Base-by-base conservation (phyloP, 2,329 filamentous ascomycete species). In the Aspergillus pseudoviridinutans region DNA sequence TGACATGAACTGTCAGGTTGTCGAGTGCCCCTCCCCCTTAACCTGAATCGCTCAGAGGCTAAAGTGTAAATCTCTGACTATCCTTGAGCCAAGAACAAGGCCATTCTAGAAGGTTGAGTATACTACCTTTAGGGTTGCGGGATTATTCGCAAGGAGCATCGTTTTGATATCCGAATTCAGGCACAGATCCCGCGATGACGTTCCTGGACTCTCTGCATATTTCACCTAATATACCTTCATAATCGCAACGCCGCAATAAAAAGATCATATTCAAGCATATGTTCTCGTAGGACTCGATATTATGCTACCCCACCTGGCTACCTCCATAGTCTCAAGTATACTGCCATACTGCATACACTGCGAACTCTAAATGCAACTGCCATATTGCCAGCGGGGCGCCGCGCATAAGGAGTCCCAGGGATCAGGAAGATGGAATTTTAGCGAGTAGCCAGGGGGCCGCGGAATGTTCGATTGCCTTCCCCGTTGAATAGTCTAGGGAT, bases 401-500 rank as follows among this genome's bases (percentile, higher is more conserved):
- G 3, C 71, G 49, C 50, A 42, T 53, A 35, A 55, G 47, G 29
- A 56, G 57, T 59, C 58, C 64, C 64, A 58, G 60, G 57, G 54
- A 61, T 60, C 56, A 61, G 63, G 63, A 54, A 59, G 54, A 61
- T 57, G 50, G 58, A 53, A 46, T 54, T 58, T 57, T 65, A 63
- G 64, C 35, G 46, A 55, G 44, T 9, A 51, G 54, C 53, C 56
- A 58, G 59, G 60, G 55, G 57, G 49, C 53, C 58, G 61, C 62
- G 61, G 64, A 63, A 64, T 60, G 55, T 60, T 62, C 61, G 49
- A 58, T 60, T 25, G 51, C 50, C 53, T 63, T 63, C 61, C 64
- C 61, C 53, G 61, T 57, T 53, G 62, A 53, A 47, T 49, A 35
- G 12, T 6, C 12, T 35, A 54, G 32, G 53, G 51, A 38, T 55